These are phyloP conservation scores for Daldinia decipiens DNA, from an alignment of 495 filamentous ascomycete genomes.

Conservation along the genomic window DNA sequence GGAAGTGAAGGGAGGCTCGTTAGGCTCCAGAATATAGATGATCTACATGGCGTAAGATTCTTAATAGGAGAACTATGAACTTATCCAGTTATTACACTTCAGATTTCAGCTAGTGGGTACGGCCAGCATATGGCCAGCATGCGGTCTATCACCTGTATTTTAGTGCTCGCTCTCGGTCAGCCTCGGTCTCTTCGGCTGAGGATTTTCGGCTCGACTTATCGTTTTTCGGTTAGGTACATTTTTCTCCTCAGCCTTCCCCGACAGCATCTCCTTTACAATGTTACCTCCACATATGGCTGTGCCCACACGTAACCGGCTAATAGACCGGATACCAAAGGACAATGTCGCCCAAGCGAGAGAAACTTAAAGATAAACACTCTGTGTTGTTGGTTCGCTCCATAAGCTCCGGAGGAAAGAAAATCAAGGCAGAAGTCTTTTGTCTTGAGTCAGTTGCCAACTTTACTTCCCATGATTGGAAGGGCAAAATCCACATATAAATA, in stretches of 20 bases:
- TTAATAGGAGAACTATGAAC: background rate
- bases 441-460: background rate
- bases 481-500: background rate
- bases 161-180: background rate
- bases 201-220: background rate
- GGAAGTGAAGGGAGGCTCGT: background rate
- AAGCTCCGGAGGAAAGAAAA: background rate
- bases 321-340: background rate
- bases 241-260: background rate
- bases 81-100: slow-evolving; percentile 1
- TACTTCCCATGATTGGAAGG: background rate
- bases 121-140: background rate
- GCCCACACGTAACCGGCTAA: background rate
- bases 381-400: background rate
- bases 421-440: background rate
- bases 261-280: background rate
- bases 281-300: background rate
- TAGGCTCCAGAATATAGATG: background rate
- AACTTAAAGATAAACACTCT: background rate
- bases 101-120: background rate
- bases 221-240: background rate
- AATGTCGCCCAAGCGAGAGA: background rate
- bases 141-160: too few species aligned
- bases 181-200: background rate
- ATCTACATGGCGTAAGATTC: background rate